phyloP scores from a whole-genome alignment of 192 early-diverging fungal species.

The Backusella circina region DNA sequence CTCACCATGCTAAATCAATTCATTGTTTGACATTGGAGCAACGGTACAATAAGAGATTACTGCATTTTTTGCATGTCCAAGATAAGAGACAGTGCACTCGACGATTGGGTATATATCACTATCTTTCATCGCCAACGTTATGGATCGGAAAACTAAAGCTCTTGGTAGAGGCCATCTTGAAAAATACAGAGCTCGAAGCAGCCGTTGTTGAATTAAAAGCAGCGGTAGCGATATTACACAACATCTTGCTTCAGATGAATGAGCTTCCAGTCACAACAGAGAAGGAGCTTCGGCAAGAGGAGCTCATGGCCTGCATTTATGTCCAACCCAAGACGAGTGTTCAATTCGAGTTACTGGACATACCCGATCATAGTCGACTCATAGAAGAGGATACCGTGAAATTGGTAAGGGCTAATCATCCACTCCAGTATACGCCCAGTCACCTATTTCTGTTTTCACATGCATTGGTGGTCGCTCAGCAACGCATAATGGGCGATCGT shows the following conservation, averaged over 20 bases:
- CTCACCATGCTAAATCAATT: neutral
- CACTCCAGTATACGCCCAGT: neutral
- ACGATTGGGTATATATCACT: conserved; percentile 15
- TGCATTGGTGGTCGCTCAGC: conserved; percentile 6
- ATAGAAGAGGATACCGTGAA: conserved; percentile 7
- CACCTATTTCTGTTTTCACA: conserved; percentile 24
- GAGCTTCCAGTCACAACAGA: neutral
- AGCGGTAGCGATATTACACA: neutral
- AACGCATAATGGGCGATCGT: neutral
- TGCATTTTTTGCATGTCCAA: neutral
- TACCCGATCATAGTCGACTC: conserved; percentile 1
- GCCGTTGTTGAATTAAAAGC: neutral
- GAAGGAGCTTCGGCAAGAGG: neutral
- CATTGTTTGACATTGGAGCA: conserved; percentile 12
- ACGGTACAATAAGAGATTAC: neutral
- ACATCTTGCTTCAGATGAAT: conserved; percentile 11
- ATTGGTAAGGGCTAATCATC: neutral
- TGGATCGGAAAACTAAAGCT: conserved; percentile 17
- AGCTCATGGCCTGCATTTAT: neutral
- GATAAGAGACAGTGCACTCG: neutral
- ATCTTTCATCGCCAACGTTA: conserved; percentile 9
- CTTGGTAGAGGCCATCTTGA: conserved; percentile 14
- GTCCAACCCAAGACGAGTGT: neutral
- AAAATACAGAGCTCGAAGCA: neutral
- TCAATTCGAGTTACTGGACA: neutral